Evolutionary conservation across 202 grass and related monocot species (phyloP).

Genomic region (Carex arenaria): DNA sequence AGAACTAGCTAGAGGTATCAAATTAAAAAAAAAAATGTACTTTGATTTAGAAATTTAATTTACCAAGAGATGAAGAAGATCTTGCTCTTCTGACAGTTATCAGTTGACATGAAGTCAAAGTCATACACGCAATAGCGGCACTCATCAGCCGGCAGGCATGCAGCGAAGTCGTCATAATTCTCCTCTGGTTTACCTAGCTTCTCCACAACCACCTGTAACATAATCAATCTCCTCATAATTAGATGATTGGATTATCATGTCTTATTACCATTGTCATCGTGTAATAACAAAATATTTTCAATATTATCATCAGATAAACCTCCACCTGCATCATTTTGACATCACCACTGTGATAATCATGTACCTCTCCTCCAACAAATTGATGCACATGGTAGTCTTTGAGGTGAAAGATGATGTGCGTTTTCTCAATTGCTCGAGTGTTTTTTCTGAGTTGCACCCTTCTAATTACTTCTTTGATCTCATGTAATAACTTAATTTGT

Average conservation of each 20-base stretch:
- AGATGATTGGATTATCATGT: background rate
- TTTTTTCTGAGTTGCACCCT: too few species aligned
- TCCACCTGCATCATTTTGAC: background rate
- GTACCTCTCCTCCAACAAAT: background rate
- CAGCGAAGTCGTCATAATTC: constrained; percentile 64
- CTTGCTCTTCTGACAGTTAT: constrained; percentile 99
- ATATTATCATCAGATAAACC: background rate
- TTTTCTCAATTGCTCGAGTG: too few species aligned
- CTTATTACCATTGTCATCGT: background rate
- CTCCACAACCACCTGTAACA: constrained; percentile 41
- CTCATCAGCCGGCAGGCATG: constrained; percentile 58
- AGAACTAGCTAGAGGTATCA: background rate
- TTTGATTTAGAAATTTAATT: background rate
- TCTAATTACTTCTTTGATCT: too few species aligned
- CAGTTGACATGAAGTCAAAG: constrained; percentile 77
- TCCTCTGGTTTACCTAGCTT: constrained; percentile 40
- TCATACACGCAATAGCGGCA: constrained; percentile 93
- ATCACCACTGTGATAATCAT: background rate
- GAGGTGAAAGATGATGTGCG: too few species aligned
- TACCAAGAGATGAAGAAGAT: constrained; percentile 99
- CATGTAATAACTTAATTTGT: too few species aligned
- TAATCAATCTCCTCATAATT: background rate
- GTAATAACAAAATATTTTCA: background rate
- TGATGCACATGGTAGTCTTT: too few species aligned
- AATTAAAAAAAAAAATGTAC: background rate